phyloP scores from a whole-genome alignment of 23 red algal species.

The Pyropia yezoensis region DNA sequence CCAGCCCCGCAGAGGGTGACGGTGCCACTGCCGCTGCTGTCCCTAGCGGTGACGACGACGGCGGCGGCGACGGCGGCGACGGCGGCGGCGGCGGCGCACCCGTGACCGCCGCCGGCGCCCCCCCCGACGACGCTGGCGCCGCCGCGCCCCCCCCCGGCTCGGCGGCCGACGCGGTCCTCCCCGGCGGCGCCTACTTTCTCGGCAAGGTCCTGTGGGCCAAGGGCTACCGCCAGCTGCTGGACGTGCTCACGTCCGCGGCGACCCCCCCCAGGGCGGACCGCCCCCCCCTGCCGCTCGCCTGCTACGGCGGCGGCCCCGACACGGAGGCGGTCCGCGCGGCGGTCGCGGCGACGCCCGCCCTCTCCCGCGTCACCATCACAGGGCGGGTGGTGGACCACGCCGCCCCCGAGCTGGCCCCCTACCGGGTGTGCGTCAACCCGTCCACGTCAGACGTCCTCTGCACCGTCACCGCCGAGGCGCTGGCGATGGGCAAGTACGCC shows the following conservation, averaged over 20 bases:
- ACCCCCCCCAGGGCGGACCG: slow-evolving; percentile 9
- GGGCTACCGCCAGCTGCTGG: slow-evolving; percentile 58
- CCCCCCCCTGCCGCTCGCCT: slow-evolving; percentile 25
- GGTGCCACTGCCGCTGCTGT: too few species aligned
- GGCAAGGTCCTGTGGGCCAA: slow-evolving; percentile 77
- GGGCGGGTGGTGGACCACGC: slow-evolving; percentile 42
- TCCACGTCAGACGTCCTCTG: slow-evolving; percentile 51
- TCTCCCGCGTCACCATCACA: slow-evolving; percentile 23
- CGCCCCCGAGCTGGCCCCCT: slow-evolving; percentile 13
- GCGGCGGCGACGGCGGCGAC: too few species aligned
- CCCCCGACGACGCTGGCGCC: too few species aligned
- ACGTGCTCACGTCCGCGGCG: slow-evolving; percentile 9
- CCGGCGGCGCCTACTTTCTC: slow-evolving; percentile 56
- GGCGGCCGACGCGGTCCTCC: slow-evolving; percentile 6
- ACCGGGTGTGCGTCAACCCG: slow-evolving; percentile 63
- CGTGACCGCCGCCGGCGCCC: too few species aligned
- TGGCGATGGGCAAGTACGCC: slow-evolving; percentile 70
- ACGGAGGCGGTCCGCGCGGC: slow-evolving; percentile 16
- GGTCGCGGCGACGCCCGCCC: slow-evolving; percentile 17
- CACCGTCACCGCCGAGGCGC: slow-evolving; percentile 63
- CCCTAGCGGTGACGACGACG: too few species aligned
- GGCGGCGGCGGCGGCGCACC: too few species aligned
- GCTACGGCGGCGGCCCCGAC: slow-evolving; percentile 62
- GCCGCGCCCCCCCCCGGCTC: too few species aligned
- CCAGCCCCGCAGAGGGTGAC: too few species aligned